These are phyloP conservation scores for Fulvia fulva DNA, from an alignment of 2,329 filamentous ascomycete species.

Conservation along the genomic window DNA sequence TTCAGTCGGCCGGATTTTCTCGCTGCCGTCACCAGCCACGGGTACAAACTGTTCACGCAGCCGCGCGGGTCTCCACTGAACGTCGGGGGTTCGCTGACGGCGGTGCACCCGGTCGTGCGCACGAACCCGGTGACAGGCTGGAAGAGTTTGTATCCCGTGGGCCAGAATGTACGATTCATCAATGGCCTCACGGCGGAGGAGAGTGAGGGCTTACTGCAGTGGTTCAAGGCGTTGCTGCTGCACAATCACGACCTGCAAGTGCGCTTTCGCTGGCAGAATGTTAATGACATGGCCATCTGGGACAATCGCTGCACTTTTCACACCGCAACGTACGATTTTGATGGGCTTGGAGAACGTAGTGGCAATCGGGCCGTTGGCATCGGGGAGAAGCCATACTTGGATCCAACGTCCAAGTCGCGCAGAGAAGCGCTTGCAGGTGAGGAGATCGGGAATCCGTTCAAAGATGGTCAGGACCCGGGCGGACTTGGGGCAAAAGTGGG, in stretches of 20 bases:
- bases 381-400: constrained; percentile 54
- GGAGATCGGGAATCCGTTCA: too few relatives aligned
- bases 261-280: constrained; percentile 61
- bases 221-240: constrained; percentile 35
- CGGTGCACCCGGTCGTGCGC: constrained; percentile 50
- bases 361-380: constrained; percentile 54
- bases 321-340: constrained; percentile 61
- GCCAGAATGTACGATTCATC: constrained; percentile 40
- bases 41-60: constrained; percentile 7
- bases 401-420: constrained; percentile 49
- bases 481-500: too few relatives aligned
- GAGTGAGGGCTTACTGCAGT: constrained; percentile 21
- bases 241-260: constrained; percentile 65
- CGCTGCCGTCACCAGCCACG: too few relatives aligned
- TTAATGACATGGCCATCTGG: constrained; percentile 59
- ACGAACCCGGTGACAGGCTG: constrained; percentile 60
- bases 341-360: constrained; percentile 48
- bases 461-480: too few relatives aligned
- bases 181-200: constrained; percentile 45
- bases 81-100: constrained; percentile 13
- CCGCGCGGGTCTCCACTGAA: constrained; percentile 28
- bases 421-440: too few relatives aligned
- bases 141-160: constrained; percentile 55
- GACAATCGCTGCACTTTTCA: constrained; percentile 58
- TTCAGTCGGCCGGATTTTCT: constrained; percentile 29